phyloP scores from a whole-genome alignment of 768 basidiomycete genomes.

The Mycena galericulata region DNA sequence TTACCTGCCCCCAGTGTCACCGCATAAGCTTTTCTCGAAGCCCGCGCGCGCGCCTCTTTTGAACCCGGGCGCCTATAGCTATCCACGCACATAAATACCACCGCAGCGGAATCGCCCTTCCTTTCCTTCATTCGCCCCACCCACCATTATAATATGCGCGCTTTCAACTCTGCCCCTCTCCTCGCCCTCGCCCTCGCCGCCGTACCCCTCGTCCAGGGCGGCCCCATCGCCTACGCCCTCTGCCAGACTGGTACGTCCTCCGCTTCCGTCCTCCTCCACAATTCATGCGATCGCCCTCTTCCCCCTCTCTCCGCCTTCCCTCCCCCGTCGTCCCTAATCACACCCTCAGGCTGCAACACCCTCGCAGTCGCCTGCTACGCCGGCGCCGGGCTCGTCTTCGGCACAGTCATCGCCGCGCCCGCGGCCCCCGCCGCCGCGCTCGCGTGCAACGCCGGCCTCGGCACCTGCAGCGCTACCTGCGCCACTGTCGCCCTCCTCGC shows the following conservation, averaged over 20 bases:
- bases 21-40: too few relatives aligned
- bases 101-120: too few relatives aligned
- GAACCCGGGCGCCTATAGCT: too few relatives aligned
- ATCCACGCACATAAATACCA: too few relatives aligned
- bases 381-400: slow-evolving; percentile 53
- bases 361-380: slow-evolving; percentile 57
- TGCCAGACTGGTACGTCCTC: slow-evolving; percentile 55
- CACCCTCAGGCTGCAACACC: slow-evolving; percentile 47
- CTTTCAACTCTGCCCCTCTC: slow-evolving; percentile 7
- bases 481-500: slow-evolving; percentile 49
- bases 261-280: too few relatives aligned
- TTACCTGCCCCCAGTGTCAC: too few relatives aligned
- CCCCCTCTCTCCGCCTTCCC: too few relatives aligned
- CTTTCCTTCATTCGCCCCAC: too few relatives aligned
- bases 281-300: too few relatives aligned
- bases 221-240: slow-evolving; percentile 53
- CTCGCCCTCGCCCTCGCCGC: slow-evolving; percentile 9
- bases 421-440: slow-evolving; percentile 50
- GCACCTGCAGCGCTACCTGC: slow-evolving; percentile 56
- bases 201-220: slow-evolving; percentile 35
- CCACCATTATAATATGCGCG: too few relatives aligned
- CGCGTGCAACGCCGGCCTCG: slow-evolving; percentile 55
- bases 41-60: too few relatives aligned
- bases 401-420: slow-evolving; percentile 52
- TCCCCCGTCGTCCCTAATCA: too few relatives aligned